Percentiles rank a stretch among this genome's conserved stretches.
Conservation (phyloP, 768 basidiomycete species). For the Lactifluus volemus region DNA sequence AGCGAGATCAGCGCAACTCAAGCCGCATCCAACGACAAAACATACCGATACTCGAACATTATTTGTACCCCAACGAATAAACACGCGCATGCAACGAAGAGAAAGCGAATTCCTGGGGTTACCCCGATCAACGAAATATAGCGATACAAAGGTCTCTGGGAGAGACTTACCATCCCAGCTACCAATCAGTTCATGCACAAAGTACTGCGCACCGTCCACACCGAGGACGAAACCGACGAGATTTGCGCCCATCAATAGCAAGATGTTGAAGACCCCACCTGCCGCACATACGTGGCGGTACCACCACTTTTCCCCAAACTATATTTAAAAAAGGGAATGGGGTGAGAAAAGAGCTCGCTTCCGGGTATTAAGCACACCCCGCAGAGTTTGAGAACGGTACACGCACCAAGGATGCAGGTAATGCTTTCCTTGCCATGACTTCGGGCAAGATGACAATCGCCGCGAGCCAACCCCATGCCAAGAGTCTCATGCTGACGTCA, state of each 20-base stretch:
- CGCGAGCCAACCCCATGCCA: no score
- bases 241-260: slow-evolving; percentile 23
- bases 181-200: no score
- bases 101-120: slow-evolving; percentile 52
- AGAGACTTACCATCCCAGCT: no score
- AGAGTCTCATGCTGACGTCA: no score
- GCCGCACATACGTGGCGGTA: no score
- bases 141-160: no score
- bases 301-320: slow-evolving; percentile 21
- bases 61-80: slow-evolving; percentile 80
- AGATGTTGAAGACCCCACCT: slow-evolving; percentile 24
- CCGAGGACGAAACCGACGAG: no score
- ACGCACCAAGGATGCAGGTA: slow-evolving; percentile 31
- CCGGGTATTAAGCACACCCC: no score
- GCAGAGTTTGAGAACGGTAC: no score
- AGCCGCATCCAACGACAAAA: slow-evolving; percentile 3
- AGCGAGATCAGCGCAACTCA: background rate
- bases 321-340: background rate
- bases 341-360: background rate
- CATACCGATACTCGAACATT: slow-evolving; percentile 94
- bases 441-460: slow-evolving; percentile 36
- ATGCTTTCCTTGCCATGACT: no score
- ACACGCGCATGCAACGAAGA: slow-evolving; percentile 47
- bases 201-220: no score
- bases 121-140: background rate